Conservation (phyloP, 2,329 filamentous ascomycete genomes). For the Calonectria crousiana region DNA sequence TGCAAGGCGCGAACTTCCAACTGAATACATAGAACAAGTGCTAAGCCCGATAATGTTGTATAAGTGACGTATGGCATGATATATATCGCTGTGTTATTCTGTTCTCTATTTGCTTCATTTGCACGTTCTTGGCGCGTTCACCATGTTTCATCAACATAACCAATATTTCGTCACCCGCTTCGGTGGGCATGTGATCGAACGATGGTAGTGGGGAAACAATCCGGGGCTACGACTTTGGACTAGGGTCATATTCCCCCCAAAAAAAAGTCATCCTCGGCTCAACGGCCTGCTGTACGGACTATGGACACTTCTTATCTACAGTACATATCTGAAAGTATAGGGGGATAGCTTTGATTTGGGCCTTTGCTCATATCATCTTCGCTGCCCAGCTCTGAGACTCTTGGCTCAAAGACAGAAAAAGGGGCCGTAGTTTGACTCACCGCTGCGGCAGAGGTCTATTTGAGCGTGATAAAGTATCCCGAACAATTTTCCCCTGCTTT, state of each 20-base stretch:
- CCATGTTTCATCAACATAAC: not conserved
- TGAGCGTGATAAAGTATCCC: not conserved
- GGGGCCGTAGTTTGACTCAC: not conserved
- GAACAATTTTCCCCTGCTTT: not conserved
- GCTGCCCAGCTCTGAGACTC: not conserved
- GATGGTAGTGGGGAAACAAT: not conserved
- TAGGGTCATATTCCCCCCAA: not conserved
- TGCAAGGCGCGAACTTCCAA: not conserved
- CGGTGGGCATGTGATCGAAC: conserved; percentile 19
- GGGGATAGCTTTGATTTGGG: not conserved
- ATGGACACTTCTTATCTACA: not conserved
- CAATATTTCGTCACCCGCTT: not conserved
- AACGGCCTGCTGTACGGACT: not conserved
- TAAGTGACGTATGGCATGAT: not conserved
- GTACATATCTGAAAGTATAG: not conserved
- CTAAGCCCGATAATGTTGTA: not conserved
- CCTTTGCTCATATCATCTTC: not conserved
- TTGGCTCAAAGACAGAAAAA: not conserved
- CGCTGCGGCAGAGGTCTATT: not conserved
- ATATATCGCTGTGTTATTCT: not conserved
- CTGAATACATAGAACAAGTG: not conserved
- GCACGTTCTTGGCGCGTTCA: not conserved
- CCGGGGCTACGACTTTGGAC: not conserved
- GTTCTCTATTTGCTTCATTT: not conserved
- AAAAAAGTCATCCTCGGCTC: not conserved